Base-by-base conservation (phyloP, 192 early-diverging fungal genomes). In the Entomortierella lignicola region DNA sequence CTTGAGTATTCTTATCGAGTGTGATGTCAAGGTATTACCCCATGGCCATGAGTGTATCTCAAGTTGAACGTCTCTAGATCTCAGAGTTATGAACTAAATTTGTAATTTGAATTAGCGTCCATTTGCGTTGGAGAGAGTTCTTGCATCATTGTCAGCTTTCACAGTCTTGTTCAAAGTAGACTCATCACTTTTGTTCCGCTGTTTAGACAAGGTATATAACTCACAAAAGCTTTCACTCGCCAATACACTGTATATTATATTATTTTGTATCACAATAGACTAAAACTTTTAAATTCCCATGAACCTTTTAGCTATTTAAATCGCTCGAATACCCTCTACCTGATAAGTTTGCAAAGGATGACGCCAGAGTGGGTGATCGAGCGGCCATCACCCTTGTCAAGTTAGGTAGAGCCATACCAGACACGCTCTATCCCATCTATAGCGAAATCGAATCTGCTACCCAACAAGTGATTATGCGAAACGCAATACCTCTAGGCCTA, bases 111-210 rank as follows among this genome's bases (percentile, higher is more conserved):
- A 15, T 13, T 53, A 77, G 74, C 55, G 60, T 30, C 61, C 66
- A 6, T 39, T 47, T 21, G 67, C 63, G 0, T 17, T 70, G 18
- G 68, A 69, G 4, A 58, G 75, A 60, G 29, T 60, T 20, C 50
- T 70, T 1, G 55, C 55, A 25, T 70, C 75, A 37, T 18, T 79
- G 4, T 18, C 61, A 10, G 41, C 63, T 1, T 79, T 70, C 27
- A 66, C 75, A 48, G 75, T 70, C 13, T 60, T 79, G 75, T 70
- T 79, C 56, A 79, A 66, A n/a, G 13, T 70, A 32, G 63, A 70
- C 12, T 79, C 75, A 4, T 50, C 68, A 5, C 63, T 66, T 20
- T 18, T 79, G 12, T 79, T 70, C 57, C 66, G 48, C n/a, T 61
- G 65, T 30, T 55, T 79, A 48, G 68, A 79, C 31, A 79, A 70